Percentiles rank a stretch among this genome's conserved stretches.
Conservation (phyloP, 257 asterid species). For the Solanum boliviense region DNA sequence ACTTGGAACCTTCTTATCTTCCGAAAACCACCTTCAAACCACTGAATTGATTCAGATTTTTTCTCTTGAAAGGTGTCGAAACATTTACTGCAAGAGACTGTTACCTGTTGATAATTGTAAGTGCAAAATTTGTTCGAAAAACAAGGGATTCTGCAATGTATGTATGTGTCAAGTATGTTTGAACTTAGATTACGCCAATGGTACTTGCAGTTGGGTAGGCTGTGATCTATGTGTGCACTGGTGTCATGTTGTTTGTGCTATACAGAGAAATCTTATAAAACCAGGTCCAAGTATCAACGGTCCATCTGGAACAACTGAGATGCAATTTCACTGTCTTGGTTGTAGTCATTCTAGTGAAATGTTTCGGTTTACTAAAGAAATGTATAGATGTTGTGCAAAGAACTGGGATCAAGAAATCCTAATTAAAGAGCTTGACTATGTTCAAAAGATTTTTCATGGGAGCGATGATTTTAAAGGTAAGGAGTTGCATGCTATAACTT, state of each 20-base stretch:
- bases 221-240: constrained; percentile 89
- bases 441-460: constrained; percentile 45
- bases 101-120: constrained; percentile 88
- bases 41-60: constrained; percentile 64
- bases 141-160: constrained; percentile 81
- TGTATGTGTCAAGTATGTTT: constrained; percentile 95
- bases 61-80: constrained; percentile 66
- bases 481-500: constrained; percentile 60
- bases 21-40: constrained; percentile 26
- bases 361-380: constrained; percentile 93
- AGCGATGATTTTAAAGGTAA: constrained; percentile 82
- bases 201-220: constrained; percentile 97
- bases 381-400: constrained; percentile 59
- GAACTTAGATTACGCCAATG: constrained; percentile 71
- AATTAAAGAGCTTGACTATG: constrained; percentile 81
- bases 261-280: not conserved
- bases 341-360: constrained; percentile 84
- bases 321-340: constrained; percentile 84
- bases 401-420: constrained; percentile 60
- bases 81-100: constrained; percentile 53
- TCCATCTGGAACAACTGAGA: constrained; percentile 57
- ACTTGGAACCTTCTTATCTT: constrained; percentile 37
- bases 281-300: constrained; percentile 27
- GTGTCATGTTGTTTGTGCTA: constrained; percentile 15
- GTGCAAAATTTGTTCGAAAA: constrained; percentile 58